Evolutionary conservation across 83 land plant genomes (phyloP), one percentile per base, ranked within the genome.

Genomic region (Picea mariana): DNA sequence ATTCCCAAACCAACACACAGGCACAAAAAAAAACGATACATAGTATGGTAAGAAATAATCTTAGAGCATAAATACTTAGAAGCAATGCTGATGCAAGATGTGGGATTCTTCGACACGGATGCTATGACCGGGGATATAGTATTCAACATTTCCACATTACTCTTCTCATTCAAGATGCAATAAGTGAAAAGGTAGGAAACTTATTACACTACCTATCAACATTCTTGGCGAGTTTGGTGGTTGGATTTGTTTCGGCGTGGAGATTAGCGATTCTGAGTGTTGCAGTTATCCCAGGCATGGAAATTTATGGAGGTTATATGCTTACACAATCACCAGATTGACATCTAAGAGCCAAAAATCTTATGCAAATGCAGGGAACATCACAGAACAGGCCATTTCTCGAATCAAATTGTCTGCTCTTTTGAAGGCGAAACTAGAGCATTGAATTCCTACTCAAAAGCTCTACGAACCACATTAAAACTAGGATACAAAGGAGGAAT

Each of bases 31-130:
- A n/a, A n/a, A n/a, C n/a, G n/a, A n/a, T n/a, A n/a, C n/a, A n/a
- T n/a, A n/a, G n/a, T n/a, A n/a, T n/a, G n/a, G n/a, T n/a, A n/a
- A n/a, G n/a, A n/a, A n/a, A n/a, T n/a, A n/a, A n/a, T n/a, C n/a
- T n/a, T n/a, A n/a, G n/a, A n/a, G n/a, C n/a, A n/a, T n/a, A 83
- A 67, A 81, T 96, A 96, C 82, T 82, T 96, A 82, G 93, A 92
- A 66, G 95, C 97, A 3, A 92, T 91, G 59, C 75, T 96, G 81
- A 88, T 87, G 72, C 98, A 96, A 81, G 98, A 96, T 58, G 94
- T 96, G 21, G 95, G 97, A 7, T 96, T 94, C 87, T 96, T 89
- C 62, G 98, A 94, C 81, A 92, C 93, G n/a, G 98, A 96, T 77
- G 97, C 95, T 11, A 82, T 89, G 65, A 92, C 95, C 9, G 98